A percentile compares a stretch with the other conserved stretches of the same genome.
phyloP scores from a whole-genome alignment of 805 yeast species.

The Blastobotrys parvus region DNA sequence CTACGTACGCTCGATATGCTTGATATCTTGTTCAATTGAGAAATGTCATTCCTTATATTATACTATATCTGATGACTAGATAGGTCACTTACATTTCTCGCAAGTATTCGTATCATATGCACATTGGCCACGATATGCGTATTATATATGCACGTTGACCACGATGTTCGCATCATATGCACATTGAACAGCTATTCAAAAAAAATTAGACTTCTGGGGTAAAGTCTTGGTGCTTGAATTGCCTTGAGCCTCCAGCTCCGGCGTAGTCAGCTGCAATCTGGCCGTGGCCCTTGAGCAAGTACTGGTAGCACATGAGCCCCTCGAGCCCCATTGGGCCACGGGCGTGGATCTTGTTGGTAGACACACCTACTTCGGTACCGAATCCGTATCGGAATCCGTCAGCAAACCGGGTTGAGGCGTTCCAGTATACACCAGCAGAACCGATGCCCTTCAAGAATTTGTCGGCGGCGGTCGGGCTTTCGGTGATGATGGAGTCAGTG shows the following conservation, averaged over 20 bases:
- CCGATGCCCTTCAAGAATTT: conserved; percentile 77
- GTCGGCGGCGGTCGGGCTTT: conserved; percentile 61
- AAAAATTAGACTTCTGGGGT: conserved; percentile 1
- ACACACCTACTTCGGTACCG: conserved; percentile 97
- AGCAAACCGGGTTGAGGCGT: conserved; percentile 93
- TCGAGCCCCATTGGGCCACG: conserved; percentile 98
- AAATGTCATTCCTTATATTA: no score
- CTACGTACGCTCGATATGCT: no score
- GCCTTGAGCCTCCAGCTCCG: conserved; percentile 84
- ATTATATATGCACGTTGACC: no score
- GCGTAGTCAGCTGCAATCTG: conserved; percentile 86
- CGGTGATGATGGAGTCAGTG: conserved; percentile 87
- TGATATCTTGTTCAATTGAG: no score
- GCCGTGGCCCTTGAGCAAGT: conserved; percentile 85
- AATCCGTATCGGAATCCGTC: conserved; percentile 98
- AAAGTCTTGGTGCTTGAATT: conserved; percentile 51
- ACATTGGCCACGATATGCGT: no score
- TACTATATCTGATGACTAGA: no score
- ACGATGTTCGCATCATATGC: no score
- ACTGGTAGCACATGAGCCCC: conserved; percentile 93
- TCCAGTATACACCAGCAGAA: conserved; percentile 97
- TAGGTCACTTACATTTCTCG: neutral
- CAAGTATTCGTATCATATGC: no score
- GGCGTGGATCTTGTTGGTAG: conserved; percentile 95
- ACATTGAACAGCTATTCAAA: no score